Percentiles rank a stretch among this genome's conserved stretches.
These are phyloP conservation scores for Lizonia empirigonia DNA, from an alignment of 2,329 filamentous ascomycete species.

Conservation along the genomic window DNA sequence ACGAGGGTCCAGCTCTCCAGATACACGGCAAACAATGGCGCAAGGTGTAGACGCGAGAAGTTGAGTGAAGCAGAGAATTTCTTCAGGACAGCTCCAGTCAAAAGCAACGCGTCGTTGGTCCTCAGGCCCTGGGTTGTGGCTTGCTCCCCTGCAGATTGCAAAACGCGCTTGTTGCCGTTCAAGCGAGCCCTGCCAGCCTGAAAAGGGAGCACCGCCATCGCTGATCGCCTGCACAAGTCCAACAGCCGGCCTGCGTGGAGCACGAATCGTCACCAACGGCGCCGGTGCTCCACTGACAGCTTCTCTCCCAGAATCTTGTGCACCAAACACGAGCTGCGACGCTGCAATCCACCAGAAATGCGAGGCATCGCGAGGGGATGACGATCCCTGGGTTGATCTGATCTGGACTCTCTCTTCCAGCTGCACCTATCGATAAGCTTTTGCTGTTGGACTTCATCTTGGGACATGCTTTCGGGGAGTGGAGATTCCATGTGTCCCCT, in stretches of 20 bases:
- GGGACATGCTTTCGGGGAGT: slow-evolving; percentile 9
- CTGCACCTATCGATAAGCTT: slow-evolving; percentile 26
- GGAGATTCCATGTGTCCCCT: slow-evolving; percentile 6
- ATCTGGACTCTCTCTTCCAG: slow-evolving; percentile 26
- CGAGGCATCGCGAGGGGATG: slow-evolving; percentile 5
- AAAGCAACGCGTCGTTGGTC: slow-evolving; percentile 22
- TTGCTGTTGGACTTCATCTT: slow-evolving; percentile 10
- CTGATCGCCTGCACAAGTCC: slow-evolving; percentile 12
- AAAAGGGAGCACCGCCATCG: slow-evolving; percentile 15
- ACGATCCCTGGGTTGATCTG: slow-evolving; percentile 32
- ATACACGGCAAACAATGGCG: slow-evolving; percentile 21
- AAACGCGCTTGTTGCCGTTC: slow-evolving; percentile 18
- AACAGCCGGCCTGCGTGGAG: slow-evolving; percentile 14
- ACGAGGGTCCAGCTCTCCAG: slow-evolving; percentile 31
- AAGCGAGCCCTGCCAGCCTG: slow-evolving; percentile 27
- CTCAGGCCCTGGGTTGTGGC: slow-evolving; percentile 13
- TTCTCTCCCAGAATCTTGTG: background rate
- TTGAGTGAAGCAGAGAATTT: slow-evolving; percentile 23
- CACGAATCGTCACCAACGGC: slow-evolving; percentile 1
- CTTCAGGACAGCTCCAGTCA: slow-evolving; percentile 16
- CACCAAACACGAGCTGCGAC: background rate
- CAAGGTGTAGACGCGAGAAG: slow-evolving; percentile 15
- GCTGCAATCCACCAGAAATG: background rate
- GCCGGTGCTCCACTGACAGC: slow-evolving; percentile 11
- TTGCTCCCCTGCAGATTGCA: slow-evolving; percentile 15